phyloP scores from a whole-genome alignment of 257 asterid genomes.

The Nicotiana sylvestris region DNA sequence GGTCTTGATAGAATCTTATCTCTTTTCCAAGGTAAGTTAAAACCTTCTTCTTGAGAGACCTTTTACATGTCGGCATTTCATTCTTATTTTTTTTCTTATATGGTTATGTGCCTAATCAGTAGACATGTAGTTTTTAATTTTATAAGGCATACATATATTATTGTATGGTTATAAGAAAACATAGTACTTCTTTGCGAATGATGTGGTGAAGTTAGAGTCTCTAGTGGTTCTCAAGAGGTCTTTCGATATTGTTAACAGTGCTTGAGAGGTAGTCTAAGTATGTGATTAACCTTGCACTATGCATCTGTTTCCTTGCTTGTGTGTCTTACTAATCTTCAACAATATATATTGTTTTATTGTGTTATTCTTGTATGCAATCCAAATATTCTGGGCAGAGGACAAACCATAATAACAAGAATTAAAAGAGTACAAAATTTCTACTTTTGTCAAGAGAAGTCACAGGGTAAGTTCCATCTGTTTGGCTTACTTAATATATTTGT shows the following conservation, averaged over 20 bases:
- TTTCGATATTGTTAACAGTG: constrained; percentile 16
- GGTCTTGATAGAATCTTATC: too few species aligned
- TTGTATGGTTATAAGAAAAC: too few species aligned
- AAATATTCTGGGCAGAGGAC: constrained; percentile 2
- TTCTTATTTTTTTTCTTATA: too few species aligned
- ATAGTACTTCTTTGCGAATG: too few species aligned
- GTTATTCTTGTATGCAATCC: background rate
- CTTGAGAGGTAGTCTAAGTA: background rate
- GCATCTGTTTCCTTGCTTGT: background rate
- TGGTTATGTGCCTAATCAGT: too few species aligned
- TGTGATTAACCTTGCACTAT: background rate
- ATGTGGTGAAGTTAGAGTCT: constrained; percentile 7
- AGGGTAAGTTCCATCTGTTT: constrained; percentile 44
- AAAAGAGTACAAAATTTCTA: background rate
- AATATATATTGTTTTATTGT: background rate
- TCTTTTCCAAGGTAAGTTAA: too few species aligned
- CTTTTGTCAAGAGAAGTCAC: constrained; percentile 48
- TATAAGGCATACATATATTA: too few species aligned
- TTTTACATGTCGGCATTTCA: too few species aligned
- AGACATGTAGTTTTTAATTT: too few species aligned
- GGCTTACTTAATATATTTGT: background rate
- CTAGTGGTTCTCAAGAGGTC: constrained; percentile 44
- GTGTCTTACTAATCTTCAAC: background rate
- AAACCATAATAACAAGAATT: background rate
- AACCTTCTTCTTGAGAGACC: too few species aligned